phyloP scores from a whole-genome alignment of 1,139 yeast species.

The Geotrichum citri-aurantii region DNA sequence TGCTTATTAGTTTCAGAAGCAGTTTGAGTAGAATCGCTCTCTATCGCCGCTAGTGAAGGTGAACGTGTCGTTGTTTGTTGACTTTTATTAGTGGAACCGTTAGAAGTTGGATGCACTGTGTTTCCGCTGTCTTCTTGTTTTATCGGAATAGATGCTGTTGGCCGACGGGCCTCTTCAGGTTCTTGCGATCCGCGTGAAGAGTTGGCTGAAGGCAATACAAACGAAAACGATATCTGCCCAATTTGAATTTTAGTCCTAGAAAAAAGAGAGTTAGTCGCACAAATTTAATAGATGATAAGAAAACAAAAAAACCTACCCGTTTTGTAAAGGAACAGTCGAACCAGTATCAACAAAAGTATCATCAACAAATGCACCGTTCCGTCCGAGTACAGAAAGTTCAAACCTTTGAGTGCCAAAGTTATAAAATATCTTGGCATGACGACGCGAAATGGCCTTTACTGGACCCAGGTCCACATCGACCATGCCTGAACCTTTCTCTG shows the following conservation, averaged over 20 bases:
- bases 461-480: slow-evolving; percentile 91
- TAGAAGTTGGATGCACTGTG: background rate
- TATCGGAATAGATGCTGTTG: slow-evolving; percentile 9
- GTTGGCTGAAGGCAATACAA: slow-evolving; percentile 59
- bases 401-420: slow-evolving; percentile 93
- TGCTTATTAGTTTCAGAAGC: background rate
- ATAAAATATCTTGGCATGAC: slow-evolving; percentile 92
- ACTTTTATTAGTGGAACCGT: background rate
- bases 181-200: slow-evolving; percentile 12
- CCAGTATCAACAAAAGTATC: slow-evolving; percentile 85
- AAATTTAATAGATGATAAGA: background rate
- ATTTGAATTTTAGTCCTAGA: slow-evolving; percentile 75
- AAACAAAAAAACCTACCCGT: slow-evolving; percentile 35
- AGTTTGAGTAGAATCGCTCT: background rate
- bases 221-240: slow-evolving; percentile 84
- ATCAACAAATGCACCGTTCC: slow-evolving; percentile 95
- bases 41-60: slow-evolving; percentile 6
- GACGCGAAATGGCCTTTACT: slow-evolving; percentile 83
- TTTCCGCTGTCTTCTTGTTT: slow-evolving; percentile 3
- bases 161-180: slow-evolving; percentile 13
- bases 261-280: background rate
- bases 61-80: slow-evolving; percentile 1
- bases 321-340: slow-evolving; percentile 78
- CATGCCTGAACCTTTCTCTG: slow-evolving; percentile 47
- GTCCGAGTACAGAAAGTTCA: slow-evolving; percentile 82